Evolutionary conservation across 2,329 filamentous ascomycete genomes (phyloP), one percentile per base, ranked within the genome.

Genomic region (Blastomyces parvus): DNA sequence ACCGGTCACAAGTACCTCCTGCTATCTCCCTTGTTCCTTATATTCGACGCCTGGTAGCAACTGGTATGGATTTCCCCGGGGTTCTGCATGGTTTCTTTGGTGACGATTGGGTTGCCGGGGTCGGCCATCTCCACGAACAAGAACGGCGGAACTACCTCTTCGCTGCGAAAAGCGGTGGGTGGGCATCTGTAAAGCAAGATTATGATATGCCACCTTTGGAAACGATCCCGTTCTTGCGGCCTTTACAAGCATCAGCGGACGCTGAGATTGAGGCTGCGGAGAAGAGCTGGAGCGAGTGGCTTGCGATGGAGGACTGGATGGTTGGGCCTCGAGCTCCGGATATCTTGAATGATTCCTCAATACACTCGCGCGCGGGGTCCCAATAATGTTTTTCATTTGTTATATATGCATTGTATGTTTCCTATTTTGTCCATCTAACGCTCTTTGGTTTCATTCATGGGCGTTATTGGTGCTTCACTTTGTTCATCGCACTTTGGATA

Each of bases 241-340:
- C 93, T 4, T 78, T 97, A n/a, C 86, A 89, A 70, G 84, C 86
- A 62, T 86, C 89, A 0, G 84, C 85, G 8, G 86, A 93, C 70
- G 84, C 85, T 27, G 94, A 97, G 78, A 90, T 97, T 66, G 84
- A 89, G 66, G 84, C 80, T 17, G 92, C 92, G 0, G 93, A 97
- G 77, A 83, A 84, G 66, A 86, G 83, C 64, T 99, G 94, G 94
- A 95, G 91, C 73, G 88, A 93, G 70, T 97, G 93, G 93, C 79
- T 97, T 40, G 90, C 90, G 14, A 95, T 97, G 90, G 91, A 96
- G 75, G 93, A 97, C 75, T 97, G 93, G 93, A 96, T 96, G 91
- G 80, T 97, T n/a, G 92, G 92, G 1, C 89, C 90, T 1, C 80
- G 90, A 65, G 87, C 88, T 40, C 89, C 88, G 7, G 80, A 81